A percentile compares a stretch with the other conserved stretches of the same genome.
Evolutionary conservation across 2,329 filamentous ascomycete species (phyloP).

Genomic region (Fusarium dimerum): DNA sequence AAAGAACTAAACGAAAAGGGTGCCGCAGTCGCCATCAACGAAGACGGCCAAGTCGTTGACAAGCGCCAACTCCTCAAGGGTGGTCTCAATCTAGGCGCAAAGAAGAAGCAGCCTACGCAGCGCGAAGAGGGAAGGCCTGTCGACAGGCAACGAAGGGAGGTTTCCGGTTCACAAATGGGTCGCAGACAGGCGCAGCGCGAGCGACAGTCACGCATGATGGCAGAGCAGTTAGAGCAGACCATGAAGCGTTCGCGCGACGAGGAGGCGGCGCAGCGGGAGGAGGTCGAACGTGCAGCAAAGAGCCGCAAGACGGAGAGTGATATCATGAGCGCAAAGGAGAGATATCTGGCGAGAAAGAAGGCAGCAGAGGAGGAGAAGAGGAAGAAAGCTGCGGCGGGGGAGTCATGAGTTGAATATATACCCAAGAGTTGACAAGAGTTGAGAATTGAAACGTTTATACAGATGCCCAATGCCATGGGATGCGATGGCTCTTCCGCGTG

Average conservation of each 20-base stretch:
- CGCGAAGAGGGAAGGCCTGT: constrained; percentile 23
- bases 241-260: constrained; percentile 73
- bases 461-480: constrained; percentile 14
- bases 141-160: constrained; percentile 36
- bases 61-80: constrained; percentile 78
- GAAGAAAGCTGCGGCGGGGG: constrained; percentile 38
- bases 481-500: constrained; percentile 17
- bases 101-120: constrained; percentile 52
- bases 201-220: constrained; percentile 76
- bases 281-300: constrained; percentile 68
- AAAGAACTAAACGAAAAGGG: constrained; percentile 65
- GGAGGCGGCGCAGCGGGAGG: constrained; percentile 62
- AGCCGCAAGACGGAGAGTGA: constrained; percentile 76
- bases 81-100: constrained; percentile 71
- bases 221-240: constrained; percentile 72
- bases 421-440: constrained; percentile 19
- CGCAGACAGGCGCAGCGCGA: constrained; percentile 70
- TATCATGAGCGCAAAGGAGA: constrained; percentile 75
- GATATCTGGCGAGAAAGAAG: constrained; percentile 75
- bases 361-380: constrained; percentile 71
- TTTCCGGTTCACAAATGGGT: constrained; percentile 44
- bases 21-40: constrained; percentile 68
- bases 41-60: constrained; percentile 81
- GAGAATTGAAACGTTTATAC: not conserved
- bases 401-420: constrained; percentile 28